A percentile compares a stretch with the other conserved stretches of the same genome.
Evolutionary conservation across 768 basidiomycete species (phyloP).

Genomic region (Suillus clintonianus): DNA sequence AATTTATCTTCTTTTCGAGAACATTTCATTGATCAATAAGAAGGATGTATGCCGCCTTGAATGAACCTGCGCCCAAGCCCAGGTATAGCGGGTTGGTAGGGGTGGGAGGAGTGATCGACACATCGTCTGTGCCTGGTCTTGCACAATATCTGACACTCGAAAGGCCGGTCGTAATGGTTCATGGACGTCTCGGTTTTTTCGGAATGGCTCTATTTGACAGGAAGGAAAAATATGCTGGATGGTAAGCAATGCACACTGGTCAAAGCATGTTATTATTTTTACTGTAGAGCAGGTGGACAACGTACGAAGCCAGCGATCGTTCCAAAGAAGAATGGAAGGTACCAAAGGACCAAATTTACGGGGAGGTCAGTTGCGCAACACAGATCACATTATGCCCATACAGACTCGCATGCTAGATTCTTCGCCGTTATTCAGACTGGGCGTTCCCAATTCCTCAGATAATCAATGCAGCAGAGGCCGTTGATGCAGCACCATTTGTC

Average conservation of each 20-base stretch:
- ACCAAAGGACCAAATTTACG: slow-evolving; percentile 19
- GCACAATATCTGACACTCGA: slow-evolving; percentile 18
- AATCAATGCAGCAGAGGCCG: slow-evolving; percentile 20
- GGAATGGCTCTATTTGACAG: slow-evolving; percentile 30
- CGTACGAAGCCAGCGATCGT: slow-evolving; percentile 26
- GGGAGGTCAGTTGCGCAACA: slow-evolving; percentile 12
- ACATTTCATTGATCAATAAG: slow-evolving; percentile 3
- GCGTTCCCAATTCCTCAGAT: slow-evolving; percentile 30
- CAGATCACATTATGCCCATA: neutral
- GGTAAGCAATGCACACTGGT: slow-evolving; percentile 14
- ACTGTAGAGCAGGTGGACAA: slow-evolving; percentile 26
- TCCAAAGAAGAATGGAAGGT: slow-evolving; percentile 31
- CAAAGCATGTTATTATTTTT: neutral
- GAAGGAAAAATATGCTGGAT: slow-evolving; percentile 21
- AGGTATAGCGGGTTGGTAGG: slow-evolving; percentile 31
- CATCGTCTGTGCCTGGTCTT: slow-evolving; percentile 23
- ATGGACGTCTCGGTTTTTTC: slow-evolving; percentile 27
- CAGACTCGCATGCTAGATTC: slow-evolving; percentile 17
- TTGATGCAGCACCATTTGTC: slow-evolving; percentile 18
- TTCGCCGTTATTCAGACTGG: slow-evolving; percentile 26
- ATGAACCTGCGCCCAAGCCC: slow-evolving; percentile 18
- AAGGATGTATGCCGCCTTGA: slow-evolving; percentile 26
- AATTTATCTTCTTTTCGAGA: too few species aligned
- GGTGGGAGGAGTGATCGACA: slow-evolving; percentile 19
- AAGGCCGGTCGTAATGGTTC: slow-evolving; percentile 29